A percentile compares a stretch with the other conserved stretches of the same genome.
These are phyloP conservation scores for Tolypocladium ovalisporum DNA, from an alignment of 2,329 filamentous ascomycete species.

Conservation along the genomic window DNA sequence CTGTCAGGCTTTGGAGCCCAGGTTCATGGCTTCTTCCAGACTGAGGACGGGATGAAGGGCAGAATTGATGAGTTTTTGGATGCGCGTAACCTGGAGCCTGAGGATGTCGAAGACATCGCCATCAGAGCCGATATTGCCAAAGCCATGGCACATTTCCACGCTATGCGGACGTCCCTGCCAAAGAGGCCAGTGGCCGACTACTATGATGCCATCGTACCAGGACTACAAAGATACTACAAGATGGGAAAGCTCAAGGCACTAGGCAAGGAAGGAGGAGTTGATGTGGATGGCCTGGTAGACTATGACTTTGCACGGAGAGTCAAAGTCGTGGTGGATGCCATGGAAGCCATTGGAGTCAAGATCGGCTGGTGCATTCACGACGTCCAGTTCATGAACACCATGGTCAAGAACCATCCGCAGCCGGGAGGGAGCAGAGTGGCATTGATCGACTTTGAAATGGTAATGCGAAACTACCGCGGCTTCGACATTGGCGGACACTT, in stretches of 20 bases:
- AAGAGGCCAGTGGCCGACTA: neutral
- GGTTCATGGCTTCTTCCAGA: neutral
- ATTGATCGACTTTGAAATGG: neutral
- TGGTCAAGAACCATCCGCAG: neutral
- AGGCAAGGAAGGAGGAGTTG: neutral
- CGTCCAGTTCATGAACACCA: neutral
- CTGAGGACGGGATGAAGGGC: neutral
- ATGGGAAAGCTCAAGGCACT: neutral
- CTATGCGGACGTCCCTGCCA: neutral
- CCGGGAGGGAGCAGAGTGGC: neutral
- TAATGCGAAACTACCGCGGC: neutral
- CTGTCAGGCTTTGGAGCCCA: neutral
- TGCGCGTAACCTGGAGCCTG: neutral
- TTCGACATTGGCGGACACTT: neutral
- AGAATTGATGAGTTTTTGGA: neutral
- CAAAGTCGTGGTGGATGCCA: neutral
- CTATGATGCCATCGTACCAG: neutral
- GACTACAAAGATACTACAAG: neutral
- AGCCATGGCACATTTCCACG: neutral
- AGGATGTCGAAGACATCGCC: neutral
- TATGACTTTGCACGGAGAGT: neutral
- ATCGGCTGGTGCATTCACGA: neutral
- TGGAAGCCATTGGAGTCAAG: neutral
- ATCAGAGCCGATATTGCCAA: neutral
- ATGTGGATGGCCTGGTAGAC: neutral